These are phyloP conservation scores for Epichloe amarillans DNA, from an alignment of 2,329 filamentous ascomycete genomes.

Conservation along the genomic window DNA sequence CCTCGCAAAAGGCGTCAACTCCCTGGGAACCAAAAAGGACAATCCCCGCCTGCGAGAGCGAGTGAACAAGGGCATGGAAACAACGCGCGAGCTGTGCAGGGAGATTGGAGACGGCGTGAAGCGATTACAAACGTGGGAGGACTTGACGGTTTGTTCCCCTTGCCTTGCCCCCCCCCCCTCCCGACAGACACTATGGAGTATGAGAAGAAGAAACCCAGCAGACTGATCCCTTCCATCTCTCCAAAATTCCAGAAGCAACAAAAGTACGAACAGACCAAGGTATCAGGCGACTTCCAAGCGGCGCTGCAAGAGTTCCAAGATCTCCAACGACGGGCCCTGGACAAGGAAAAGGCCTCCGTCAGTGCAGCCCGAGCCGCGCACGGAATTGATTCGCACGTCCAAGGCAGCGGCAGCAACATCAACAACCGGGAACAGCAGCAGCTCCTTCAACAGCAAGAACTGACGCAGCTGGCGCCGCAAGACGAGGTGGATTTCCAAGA, in stretches of 20 bases:
- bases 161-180: neutral
- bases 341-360: slow-evolving; percentile 82
- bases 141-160: slow-evolving; percentile 51
- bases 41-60: slow-evolving; percentile 83
- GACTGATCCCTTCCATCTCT: neutral
- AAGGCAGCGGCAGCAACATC: slow-evolving; percentile 11
- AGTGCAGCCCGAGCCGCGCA: slow-evolving; percentile 70
- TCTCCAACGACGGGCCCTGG: slow-evolving; percentile 78
- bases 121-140: slow-evolving; percentile 77
- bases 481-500: slow-evolving; percentile 98
- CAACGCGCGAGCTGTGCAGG: slow-evolving; percentile 77
- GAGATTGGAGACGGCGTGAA: slow-evolving; percentile 89
- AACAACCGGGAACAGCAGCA: slow-evolving; percentile 27
- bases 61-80: slow-evolving; percentile 75
- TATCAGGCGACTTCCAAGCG: slow-evolving; percentile 84
- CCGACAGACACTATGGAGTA: neutral
- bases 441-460: slow-evolving; percentile 53
- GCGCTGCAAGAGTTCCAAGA: slow-evolving; percentile 83
- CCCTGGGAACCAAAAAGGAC: slow-evolving; percentile 90
- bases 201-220: neutral
- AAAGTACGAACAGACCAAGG: slow-evolving; percentile 91
- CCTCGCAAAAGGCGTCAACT: slow-evolving; percentile 68
- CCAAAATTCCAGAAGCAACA: slow-evolving; percentile 79
- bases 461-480: slow-evolving; percentile 72
- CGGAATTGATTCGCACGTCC: slow-evolving; percentile 35